phyloP scores from a whole-genome alignment of 2,329 filamentous ascomycete genomes.

The Chrysoporthe puriensis region DNA sequence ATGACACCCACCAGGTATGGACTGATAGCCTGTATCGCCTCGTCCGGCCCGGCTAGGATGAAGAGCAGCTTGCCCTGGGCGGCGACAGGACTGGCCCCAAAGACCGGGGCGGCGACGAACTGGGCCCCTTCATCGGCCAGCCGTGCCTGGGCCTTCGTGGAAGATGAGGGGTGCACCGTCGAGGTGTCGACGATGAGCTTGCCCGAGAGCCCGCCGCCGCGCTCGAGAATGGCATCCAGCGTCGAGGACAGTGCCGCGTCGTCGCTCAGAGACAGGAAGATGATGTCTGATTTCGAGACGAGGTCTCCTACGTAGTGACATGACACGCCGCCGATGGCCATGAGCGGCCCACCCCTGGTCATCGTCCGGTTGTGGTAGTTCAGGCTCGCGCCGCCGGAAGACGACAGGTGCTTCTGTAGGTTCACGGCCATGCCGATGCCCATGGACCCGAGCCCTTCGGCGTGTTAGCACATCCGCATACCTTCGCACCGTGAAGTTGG shows the following conservation, averaged over 20 bases:
- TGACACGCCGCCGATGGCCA: constrained; percentile 35
- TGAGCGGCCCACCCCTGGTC: constrained; percentile 44
- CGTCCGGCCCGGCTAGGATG: constrained; percentile 46
- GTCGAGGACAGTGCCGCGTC: constrained; percentile 72
- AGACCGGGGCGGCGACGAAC: constrained; percentile 53
- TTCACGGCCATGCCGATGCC: constrained; percentile 54
- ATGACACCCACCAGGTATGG: constrained; percentile 48
- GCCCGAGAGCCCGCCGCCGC: constrained; percentile 34
- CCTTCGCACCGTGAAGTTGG: neutral
- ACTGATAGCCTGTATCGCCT: constrained; percentile 40
- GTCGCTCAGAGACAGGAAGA: constrained; percentile 71
- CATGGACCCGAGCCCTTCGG: constrained; percentile 54
- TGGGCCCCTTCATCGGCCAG: constrained; percentile 37
- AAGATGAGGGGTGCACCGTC: constrained; percentile 52
- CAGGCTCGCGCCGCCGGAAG: constrained; percentile 35
- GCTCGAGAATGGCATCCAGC: constrained; percentile 59
- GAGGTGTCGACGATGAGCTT: constrained; percentile 55
- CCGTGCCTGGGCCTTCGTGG: constrained; percentile 35
- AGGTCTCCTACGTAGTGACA: constrained; percentile 35
- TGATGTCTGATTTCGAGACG: constrained; percentile 37
- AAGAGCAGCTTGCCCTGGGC: constrained; percentile 50
- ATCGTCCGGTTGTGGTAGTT: constrained; percentile 51
- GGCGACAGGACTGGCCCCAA: constrained; percentile 55
- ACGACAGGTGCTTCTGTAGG: constrained; percentile 46
- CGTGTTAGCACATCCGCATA: neutral